Evolutionary conservation across 2,329 filamentous ascomycete genomes (phyloP), one percentile per base, ranked within the genome.

Genomic region (Didymella exigua): DNA sequence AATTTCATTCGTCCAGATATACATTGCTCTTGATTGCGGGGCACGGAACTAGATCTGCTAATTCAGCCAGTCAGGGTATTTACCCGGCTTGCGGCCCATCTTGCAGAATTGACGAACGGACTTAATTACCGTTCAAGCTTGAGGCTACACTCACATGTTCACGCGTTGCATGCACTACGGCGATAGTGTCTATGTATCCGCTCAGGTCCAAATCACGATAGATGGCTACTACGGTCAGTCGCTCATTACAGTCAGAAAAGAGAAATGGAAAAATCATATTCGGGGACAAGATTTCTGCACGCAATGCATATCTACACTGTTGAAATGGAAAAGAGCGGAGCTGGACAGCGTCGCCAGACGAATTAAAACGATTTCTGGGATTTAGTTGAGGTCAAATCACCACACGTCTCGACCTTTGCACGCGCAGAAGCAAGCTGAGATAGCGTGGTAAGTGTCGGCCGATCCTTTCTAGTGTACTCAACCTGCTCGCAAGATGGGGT

Each of bases 21-120:
- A n/a, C n/a, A 56, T 56, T 56, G 44, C 14, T 6, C 4, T 16
- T 38, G n/a, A 51, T 52, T 56, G 48, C 48, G 48, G 54, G 54
- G 54, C 36, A 31, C 26, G 48, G 16, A n/a, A 26, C 34, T 41
- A 31, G 34, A 49, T 16, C 30, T 33, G 34, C 37, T 16, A 19
- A 23, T 30, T 44, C 8, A 37, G 27, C 31, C 9, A 36, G 36
- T 46, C 23, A 19, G 46, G 46, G 30, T 50, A 55, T 55, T 55
- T 55, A 50, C 34, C 52, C 52, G 52, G 52, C 13, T 33, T 19
- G 18, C 50, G 46, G 52, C 7, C 19, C 18, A 37, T 37, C 46
- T 23, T 37, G 41, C 46, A 50, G 18, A 8, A 37, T 21, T 46
- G 19, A n/a, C n/a, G n/a, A 19, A 33, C 37, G 19, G 37, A 29